Base-by-base conservation (phyloP, 306 rosid genomes). In the Carpinus fangiana region DNA sequence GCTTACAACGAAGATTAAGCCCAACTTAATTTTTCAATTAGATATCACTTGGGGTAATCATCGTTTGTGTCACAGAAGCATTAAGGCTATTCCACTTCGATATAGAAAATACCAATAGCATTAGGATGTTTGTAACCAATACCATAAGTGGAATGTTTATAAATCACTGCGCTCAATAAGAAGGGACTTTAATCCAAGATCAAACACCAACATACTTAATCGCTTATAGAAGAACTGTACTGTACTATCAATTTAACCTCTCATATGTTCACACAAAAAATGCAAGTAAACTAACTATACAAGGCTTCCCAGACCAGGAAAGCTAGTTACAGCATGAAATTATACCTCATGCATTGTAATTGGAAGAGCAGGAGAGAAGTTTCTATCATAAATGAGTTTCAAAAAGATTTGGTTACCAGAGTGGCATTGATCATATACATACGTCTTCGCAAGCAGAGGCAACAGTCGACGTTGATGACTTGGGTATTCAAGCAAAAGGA, bases 391-490 rank as follows among this genome's bases (percentile, higher is more conserved):
- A 52, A 67, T 12, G 26, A 47, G 34, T 65, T 55, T 21, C 60
- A 6, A 51, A 73, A 53, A 64, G n/a, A 79, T 57, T 12, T 62
- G 67, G 28, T 79, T 50, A 83, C 26, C 34, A 73, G 74, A 81
- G 78, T 64, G 72, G 60, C 18, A 66, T 50, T 59, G 76, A 20
- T 52, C 41, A 67, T 76, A 73, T 57, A 78, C 95, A 74, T 90
- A 94, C 97, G 91, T 84, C 77, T 89, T 94, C 11, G 98, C 98
- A 76, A 94, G 97, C 73, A 94, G 92, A 76, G 98, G 98, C 66
- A 94, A 79, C 41, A 90, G 91, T 60, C 98, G 92, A 21, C 80
- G 84, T 75, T 90, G 97, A 86, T 94, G 97, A 79, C 89, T 92
- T 5, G 97, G 97, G 89, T 92, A 94, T 82, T 92, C 98, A 53